A percentile compares a stretch with the other conserved stretches of the same genome.
Conservation (phyloP, 2,329 filamentous ascomycete species). For the Phyllosticta capitalensis region DNA sequence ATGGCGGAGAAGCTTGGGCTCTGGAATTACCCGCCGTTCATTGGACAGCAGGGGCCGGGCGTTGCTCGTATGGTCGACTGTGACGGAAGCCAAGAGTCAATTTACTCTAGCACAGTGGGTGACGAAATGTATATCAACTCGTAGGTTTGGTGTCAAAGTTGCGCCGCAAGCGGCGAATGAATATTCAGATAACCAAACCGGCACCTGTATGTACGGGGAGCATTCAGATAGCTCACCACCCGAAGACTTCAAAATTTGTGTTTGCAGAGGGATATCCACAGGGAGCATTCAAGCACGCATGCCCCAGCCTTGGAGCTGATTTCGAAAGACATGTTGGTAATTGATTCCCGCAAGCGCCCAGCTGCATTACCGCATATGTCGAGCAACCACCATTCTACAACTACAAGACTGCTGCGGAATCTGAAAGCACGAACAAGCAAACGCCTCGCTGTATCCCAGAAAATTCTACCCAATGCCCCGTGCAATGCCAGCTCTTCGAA, state of each 20-base stretch:
- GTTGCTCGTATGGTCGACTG: not conserved
- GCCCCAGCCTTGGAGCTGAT: not conserved
- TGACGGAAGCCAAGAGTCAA: not conserved
- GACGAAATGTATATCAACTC: too few relatives aligned
- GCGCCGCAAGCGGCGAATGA: too few relatives aligned
- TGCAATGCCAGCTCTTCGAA: constrained; percentile 9
- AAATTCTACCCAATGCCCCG: constrained; percentile 9
- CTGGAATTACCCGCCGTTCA: not conserved
- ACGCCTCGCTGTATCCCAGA: constrained; percentile 10
- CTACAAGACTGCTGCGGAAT: not conserved
- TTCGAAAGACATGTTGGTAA: not conserved
- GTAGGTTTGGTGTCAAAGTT: too few relatives aligned
- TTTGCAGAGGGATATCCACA: too few relatives aligned
- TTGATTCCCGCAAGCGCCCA: not conserved
- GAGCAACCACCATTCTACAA: not conserved
- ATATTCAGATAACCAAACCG: too few relatives aligned
- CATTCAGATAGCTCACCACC: too few relatives aligned
- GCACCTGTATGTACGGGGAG: too few relatives aligned
- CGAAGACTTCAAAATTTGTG: too few relatives aligned
- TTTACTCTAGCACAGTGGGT: too few relatives aligned
- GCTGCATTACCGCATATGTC: not conserved
- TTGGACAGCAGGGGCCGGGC: not conserved
- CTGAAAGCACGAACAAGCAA: not conserved
- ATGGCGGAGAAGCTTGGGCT: not conserved
- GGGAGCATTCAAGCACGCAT: too few relatives aligned